Conservation (phyloP, 495 filamentous ascomycete species). For the Lophiotrema nucula region DNA sequence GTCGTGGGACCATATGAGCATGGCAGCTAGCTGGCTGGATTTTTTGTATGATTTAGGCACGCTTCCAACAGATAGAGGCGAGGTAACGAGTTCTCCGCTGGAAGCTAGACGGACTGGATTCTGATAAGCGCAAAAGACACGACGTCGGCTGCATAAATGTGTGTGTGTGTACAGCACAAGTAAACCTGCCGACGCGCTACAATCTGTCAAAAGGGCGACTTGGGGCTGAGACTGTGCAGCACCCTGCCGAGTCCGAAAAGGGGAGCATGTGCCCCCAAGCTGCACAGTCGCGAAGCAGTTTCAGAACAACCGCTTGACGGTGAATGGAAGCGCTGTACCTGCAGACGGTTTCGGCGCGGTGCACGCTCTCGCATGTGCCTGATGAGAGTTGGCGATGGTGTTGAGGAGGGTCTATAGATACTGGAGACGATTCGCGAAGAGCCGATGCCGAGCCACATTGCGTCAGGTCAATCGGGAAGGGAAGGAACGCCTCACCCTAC, state of each 20-base stretch:
- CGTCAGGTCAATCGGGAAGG: neutral
- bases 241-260: conserved; percentile 3
- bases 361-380: neutral
- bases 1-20: no score
- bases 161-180: no score
- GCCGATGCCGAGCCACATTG: conserved; percentile 1
- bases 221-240: conserved; percentile 10
- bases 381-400: neutral
- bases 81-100: no score
- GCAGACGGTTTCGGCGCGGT: neutral
- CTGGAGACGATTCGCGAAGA: neutral
- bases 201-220: neutral
- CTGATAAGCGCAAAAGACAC: no score
- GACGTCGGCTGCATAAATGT: no score
- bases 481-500: neutral
- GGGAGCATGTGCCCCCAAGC: neutral
- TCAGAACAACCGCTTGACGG: neutral
- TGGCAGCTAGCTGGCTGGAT: no score
- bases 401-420: neutral
- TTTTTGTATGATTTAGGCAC: no score
- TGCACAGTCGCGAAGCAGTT: neutral
- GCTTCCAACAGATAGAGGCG: no score
- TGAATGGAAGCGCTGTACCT: neutral
- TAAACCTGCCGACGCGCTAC: no score
- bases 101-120: no score